Conservation (phyloP, 2,329 filamentous ascomycete species). For the Coniochaeta sp. region DNA sequence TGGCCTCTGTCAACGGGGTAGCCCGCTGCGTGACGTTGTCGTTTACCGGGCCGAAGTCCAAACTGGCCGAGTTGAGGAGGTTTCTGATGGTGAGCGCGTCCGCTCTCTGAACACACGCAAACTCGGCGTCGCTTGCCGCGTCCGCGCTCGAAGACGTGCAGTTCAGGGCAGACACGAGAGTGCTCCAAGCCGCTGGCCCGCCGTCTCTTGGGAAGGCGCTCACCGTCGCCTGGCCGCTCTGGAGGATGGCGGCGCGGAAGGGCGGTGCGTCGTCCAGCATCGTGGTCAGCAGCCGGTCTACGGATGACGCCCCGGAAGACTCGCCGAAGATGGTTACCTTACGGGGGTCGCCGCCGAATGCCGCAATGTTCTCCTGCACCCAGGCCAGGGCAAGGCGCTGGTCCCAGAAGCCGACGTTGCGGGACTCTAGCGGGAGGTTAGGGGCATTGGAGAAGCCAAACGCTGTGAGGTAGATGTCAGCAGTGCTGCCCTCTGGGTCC, state of each 20-base stretch:
- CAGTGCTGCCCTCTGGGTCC: too few species aligned
- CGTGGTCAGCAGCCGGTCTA: constrained; percentile 15
- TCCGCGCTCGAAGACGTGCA: neutral
- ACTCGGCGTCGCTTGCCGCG: neutral
- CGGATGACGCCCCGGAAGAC: constrained; percentile 29
- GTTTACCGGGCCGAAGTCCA: neutral
- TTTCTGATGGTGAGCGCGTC: neutral
- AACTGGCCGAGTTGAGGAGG: neutral
- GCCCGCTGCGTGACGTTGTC: constrained; percentile 1
- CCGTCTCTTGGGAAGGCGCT: neutral
- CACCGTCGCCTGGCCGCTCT: neutral
- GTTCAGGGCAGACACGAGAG: neutral
- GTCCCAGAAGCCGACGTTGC: constrained; percentile 29
- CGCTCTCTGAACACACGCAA: neutral
- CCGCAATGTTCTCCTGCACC: constrained; percentile 33
- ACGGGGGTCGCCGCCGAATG: constrained; percentile 34
- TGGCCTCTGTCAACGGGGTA: neutral
- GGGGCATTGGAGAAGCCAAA: constrained; percentile 3
- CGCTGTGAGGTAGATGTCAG: constrained; percentile 3
- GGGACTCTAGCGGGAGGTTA: neutral
- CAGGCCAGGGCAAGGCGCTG: constrained; percentile 35
- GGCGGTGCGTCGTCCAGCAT: constrained; percentile 23
- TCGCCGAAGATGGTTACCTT: constrained; percentile 37
- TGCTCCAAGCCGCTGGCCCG: neutral
- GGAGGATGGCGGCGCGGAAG: neutral